Conservation (phyloP, 164 flowering plant genomes). For the Annona squamosa region DNA sequence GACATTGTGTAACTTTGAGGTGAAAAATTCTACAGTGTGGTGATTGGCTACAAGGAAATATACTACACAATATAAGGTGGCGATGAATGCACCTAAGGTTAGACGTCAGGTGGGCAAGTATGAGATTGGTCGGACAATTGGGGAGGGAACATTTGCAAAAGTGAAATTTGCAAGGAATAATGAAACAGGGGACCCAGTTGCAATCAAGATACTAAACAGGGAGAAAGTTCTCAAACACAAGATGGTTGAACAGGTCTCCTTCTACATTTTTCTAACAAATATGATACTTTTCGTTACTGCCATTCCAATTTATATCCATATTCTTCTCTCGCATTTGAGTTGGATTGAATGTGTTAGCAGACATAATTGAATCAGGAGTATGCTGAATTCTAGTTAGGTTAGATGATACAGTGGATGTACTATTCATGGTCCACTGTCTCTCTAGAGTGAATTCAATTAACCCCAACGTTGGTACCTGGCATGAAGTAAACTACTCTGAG, state of each 20-base stretch:
- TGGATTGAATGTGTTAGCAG: not conserved
- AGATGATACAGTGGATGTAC: not conserved
- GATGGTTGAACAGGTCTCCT: slow-evolving; percentile 66
- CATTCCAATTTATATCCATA: not conserved
- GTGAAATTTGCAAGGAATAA: slow-evolving; percentile 65
- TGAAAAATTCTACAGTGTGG: not conserved
- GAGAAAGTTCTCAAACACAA: slow-evolving; percentile 75
- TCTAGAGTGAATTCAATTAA: not conserved
- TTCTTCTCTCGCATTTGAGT: not conserved
- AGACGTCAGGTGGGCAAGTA: slow-evolving; percentile 45
- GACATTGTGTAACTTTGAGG: not conserved
- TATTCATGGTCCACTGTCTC: not conserved
- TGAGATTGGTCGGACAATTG: slow-evolving; percentile 69
- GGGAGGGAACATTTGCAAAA: slow-evolving; percentile 77
- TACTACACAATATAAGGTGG: not conserved
- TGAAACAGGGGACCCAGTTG: slow-evolving; percentile 64
- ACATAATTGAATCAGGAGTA: not conserved
- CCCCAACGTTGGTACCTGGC: not conserved
- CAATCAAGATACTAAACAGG: slow-evolving; percentile 67
- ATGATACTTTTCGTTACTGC: not conserved
- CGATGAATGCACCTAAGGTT: slow-evolving; percentile 6
- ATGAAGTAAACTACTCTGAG: not conserved
- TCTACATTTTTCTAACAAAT: not conserved
- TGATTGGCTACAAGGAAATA: slow-evolving; percentile 2
- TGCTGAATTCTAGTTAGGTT: not conserved